Conservation (phyloP, 352 stramenopile species). For the Poterioochromonas sp. region DNA sequence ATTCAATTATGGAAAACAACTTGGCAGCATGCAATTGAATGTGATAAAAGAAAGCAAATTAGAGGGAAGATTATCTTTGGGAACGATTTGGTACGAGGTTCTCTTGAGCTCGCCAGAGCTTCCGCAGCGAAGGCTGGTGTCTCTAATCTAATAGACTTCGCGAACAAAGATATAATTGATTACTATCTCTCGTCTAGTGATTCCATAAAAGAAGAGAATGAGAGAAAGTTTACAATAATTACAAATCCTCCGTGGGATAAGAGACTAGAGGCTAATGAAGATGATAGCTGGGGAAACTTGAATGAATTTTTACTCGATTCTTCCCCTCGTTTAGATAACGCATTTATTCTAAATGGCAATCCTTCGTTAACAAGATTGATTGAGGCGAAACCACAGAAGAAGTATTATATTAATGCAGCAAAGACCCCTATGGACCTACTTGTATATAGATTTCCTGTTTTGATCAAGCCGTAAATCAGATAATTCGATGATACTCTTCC, state of each 20-base stretch:
- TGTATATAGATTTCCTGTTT: too few species aligned
- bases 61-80: neutral
- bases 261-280: conserved; percentile 37
- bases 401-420: neutral
- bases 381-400: neutral
- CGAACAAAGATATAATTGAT: neutral
- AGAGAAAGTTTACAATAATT: conserved; percentile 37
- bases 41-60: conserved; percentile 45
- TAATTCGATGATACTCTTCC: too few species aligned
- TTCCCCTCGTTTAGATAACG: neutral
- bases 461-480: too few species aligned
- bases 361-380: neutral
- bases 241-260: conserved; percentile 49
- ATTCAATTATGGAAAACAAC: conserved; percentile 48
- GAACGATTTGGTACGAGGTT: conserved; percentile 35
- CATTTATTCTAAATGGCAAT: neutral
- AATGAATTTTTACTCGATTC: neutral
- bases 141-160: conserved; percentile 34
- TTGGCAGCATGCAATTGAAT: conserved; percentile 46
- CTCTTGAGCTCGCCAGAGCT: conserved; percentile 41
- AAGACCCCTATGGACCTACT: neutral
- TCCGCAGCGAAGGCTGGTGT: conserved; percentile 32
- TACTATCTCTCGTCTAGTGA: neutral
- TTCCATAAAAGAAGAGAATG: neutral
- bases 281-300: conserved; percentile 36